phyloP scores from a whole-genome alignment of 495 filamentous ascomycete genomes.

The Neurospora pannonica region DNA sequence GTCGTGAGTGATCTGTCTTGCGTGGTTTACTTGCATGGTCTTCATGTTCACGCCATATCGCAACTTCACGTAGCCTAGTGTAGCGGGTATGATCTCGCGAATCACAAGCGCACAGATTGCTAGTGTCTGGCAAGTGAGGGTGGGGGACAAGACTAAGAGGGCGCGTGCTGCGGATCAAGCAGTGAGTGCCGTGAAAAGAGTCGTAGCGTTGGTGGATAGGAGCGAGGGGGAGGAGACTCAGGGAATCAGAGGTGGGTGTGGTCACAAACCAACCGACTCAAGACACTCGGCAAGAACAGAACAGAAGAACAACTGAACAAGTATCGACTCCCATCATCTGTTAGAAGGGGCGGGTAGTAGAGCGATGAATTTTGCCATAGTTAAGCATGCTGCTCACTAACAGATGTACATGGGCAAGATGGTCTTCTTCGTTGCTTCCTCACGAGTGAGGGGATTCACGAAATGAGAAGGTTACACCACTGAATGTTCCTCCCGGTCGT shows the following conservation, averaged over 20 bases:
- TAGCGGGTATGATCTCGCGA: not conserved
- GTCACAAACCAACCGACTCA: not conserved
- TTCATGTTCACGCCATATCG: not conserved
- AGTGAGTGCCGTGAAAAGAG: not conserved
- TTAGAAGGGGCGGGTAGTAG: not conserved
- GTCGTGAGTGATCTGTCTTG: not conserved
- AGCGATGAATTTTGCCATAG: not conserved
- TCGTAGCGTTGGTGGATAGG: not conserved
- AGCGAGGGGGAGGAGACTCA: not conserved
- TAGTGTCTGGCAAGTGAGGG: not conserved
- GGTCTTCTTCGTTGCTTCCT: not conserved
- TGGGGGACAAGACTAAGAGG: not conserved
- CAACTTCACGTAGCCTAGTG: not conserved
- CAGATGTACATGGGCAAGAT: not conserved
- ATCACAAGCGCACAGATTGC: not conserved
- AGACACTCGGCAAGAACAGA: not conserved
- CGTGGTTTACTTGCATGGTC: not conserved
- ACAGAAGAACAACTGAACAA: not conserved
- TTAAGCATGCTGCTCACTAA: not conserved
- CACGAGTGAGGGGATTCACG: not conserved
- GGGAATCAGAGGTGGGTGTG: not conserved
- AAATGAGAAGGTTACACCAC: not conserved
- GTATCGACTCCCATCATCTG: not conserved
- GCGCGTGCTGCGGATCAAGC: not conserved
- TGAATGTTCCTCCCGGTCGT: not conserved